These are phyloP conservation scores for Monilinia fructigena DNA, from an alignment of 2,329 filamentous ascomycete species.

Conservation along the genomic window DNA sequence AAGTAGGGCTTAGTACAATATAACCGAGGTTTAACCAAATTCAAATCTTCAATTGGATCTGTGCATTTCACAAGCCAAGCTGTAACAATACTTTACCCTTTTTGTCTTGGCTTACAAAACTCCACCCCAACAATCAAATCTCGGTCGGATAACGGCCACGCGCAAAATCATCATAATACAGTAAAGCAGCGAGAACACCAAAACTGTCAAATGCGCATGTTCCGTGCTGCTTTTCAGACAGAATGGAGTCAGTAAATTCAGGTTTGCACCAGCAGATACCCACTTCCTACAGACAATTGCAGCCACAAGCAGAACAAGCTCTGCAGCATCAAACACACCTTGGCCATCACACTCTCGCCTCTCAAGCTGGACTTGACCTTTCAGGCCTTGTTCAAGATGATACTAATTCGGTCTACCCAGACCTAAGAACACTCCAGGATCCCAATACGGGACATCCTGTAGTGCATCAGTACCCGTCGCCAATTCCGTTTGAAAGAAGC, in stretches of 20 bases:
- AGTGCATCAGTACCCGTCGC: conserved; percentile 36
- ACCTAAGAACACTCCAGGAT: conserved; percentile 42
- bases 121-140: conserved; percentile 10
- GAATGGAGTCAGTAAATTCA: conserved; percentile 36
- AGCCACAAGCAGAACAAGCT: conserved; percentile 39
- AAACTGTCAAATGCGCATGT: conserved; percentile 29
- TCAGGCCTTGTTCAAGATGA: conserved; percentile 42
- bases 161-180: conserved; percentile 30
- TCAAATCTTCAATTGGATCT: no score
- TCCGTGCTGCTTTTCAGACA: conserved; percentile 32
- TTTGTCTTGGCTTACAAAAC: conserved; percentile 19
- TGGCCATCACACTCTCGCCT: conserved; percentile 39
- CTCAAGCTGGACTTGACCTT: conserved; percentile 43
- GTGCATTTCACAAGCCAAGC: not conserved
- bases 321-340: conserved; percentile 40
- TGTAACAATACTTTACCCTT: conserved; percentile 14
- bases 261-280: conserved; percentile 39
- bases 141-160: conserved; percentile 17
- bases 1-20: no score
- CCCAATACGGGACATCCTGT: conserved; percentile 37
- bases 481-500: conserved; percentile 42
- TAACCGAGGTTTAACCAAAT: no score
- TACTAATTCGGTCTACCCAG: conserved; percentile 42
- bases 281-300: conserved; percentile 36
- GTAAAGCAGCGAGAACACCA: conserved; percentile 37